Conservation (phyloP, 2,329 filamentous ascomycete species). For the Xylaria polymorpha region DNA sequence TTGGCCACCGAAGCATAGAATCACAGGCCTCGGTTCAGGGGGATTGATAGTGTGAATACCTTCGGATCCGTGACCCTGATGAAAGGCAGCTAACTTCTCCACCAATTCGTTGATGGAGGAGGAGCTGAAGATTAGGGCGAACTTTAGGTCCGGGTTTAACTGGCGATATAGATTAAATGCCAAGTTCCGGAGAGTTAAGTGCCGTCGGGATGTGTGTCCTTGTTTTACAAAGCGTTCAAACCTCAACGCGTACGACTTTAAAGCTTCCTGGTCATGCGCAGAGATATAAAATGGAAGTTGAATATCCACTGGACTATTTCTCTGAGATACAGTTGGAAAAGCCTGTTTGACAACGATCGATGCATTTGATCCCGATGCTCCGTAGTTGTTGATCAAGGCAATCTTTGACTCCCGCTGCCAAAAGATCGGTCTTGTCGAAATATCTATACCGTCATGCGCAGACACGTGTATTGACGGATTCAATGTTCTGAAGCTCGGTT, state of each 20-base stretch:
- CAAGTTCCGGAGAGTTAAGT: too few relatives aligned
- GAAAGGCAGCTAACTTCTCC: not conserved
- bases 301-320: conserved; percentile 36
- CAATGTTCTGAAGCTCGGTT: conserved; percentile 49
- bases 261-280: not conserved
- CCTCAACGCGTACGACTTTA: too few relatives aligned
- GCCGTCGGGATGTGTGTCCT: too few relatives aligned
- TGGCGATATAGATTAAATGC: too few relatives aligned
- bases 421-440: conserved; percentile 7
- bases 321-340: not conserved
- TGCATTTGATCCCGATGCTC: conserved; percentile 45
- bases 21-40: conserved; percentile 41
- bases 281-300: conserved; percentile 34
- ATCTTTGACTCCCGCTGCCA: conserved; percentile 22
- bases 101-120: not conserved
- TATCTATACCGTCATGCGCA: conserved; percentile 36
- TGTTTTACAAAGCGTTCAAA: too few relatives aligned
- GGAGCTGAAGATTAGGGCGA: too few relatives aligned
- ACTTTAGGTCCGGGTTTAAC: too few relatives aligned
- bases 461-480: conserved; percentile 40
- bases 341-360: conserved; percentile 29
- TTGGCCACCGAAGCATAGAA: conserved; percentile 55
- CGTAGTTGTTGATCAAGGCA: conserved; percentile 53
- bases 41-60: not conserved
- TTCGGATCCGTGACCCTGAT: not conserved